These are phyloP conservation scores for Umbelopsis isabellina DNA, from an alignment of 192 early-diverging fungal genomes.

Conservation along the genomic window DNA sequence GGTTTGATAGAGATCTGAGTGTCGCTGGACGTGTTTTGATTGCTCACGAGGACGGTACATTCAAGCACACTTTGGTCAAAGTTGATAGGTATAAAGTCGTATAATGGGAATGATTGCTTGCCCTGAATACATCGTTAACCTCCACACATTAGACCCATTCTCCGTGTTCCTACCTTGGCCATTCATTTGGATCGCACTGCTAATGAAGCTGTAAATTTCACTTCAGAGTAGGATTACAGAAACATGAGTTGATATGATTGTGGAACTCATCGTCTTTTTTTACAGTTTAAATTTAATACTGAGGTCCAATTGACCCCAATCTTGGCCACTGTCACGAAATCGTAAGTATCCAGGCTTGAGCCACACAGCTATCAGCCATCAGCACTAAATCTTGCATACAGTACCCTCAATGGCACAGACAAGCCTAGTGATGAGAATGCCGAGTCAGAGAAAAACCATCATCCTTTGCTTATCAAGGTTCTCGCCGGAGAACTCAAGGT, in stretches of 20 bases:
- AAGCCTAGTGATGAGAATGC: constrained; percentile 25
- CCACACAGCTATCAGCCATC: neutral
- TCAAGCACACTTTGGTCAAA: constrained; percentile 74
- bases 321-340: constrained; percentile 72
- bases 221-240: constrained; percentile 10
- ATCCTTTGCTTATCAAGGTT: constrained; percentile 77
- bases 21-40: constrained; percentile 94
- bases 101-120: too few relatives aligned
- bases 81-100: constrained; percentile 62
- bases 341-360: constrained; percentile 31
- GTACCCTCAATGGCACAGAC: constrained; percentile 30
- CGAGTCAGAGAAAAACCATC: constrained; percentile 66
- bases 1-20: constrained; percentile 98
- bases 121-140: neutral
- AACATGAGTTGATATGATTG: neutral
- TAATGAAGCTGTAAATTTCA: constrained; percentile 48
- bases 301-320: constrained; percentile 93
- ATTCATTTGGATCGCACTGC: constrained; percentile 92
- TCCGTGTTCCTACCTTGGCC: constrained; percentile 95
- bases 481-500: constrained; percentile 77
- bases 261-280: too few relatives aligned
- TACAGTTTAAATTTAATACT: constrained; percentile 89
- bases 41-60: constrained; percentile 66
- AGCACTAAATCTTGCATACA: constrained; percentile 4
- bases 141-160: constrained; percentile 64